Conservation (phyloP, 192 early-diverging fungal species). For the Backusella macrospora region DNA sequence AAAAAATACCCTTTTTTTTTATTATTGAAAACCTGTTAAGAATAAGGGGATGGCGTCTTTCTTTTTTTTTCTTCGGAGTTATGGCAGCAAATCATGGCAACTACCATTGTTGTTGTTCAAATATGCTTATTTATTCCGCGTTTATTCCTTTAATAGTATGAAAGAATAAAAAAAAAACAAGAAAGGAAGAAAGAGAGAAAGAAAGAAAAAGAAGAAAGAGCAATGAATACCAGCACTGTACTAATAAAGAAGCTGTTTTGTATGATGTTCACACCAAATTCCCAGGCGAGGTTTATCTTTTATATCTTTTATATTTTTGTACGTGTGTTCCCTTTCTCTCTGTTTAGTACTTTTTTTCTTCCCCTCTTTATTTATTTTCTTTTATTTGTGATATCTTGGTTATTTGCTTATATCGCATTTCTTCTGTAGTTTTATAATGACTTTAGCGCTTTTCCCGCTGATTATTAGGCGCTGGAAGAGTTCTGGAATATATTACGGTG, state of each 20-base stretch:
- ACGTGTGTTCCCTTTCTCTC: slow-evolving; percentile 15
- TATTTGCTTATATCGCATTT: background rate
- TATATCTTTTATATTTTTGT: slow-evolving; percentile 14
- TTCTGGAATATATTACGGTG: background rate
- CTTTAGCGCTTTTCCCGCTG: slow-evolving; percentile 16
- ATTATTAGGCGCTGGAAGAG: slow-evolving; percentile 17
- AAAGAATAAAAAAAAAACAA: background rate
- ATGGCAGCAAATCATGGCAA: background rate
- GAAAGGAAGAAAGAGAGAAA: slow-evolving; percentile 6
- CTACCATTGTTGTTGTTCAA: too few relatives aligned
- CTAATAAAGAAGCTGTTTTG: background rate
- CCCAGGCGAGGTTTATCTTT: slow-evolving; percentile 15
- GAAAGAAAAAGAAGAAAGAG: background rate
- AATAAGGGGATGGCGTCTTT: background rate
- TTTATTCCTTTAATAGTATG: background rate
- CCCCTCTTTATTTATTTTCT: background rate
- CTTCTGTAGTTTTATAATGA: background rate
- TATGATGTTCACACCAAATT: slow-evolving; percentile 17
- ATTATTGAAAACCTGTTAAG: background rate
- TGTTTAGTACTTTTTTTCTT: background rate
- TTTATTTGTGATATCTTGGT: background rate
- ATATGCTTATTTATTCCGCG: too few relatives aligned
- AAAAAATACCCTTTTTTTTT: background rate
- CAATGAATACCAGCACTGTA: background rate
- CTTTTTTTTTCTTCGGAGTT: slow-evolving; percentile 2